phyloP scores from a whole-genome alignment of 257 asterid genomes.

The Scutellaria barbata region DNA sequence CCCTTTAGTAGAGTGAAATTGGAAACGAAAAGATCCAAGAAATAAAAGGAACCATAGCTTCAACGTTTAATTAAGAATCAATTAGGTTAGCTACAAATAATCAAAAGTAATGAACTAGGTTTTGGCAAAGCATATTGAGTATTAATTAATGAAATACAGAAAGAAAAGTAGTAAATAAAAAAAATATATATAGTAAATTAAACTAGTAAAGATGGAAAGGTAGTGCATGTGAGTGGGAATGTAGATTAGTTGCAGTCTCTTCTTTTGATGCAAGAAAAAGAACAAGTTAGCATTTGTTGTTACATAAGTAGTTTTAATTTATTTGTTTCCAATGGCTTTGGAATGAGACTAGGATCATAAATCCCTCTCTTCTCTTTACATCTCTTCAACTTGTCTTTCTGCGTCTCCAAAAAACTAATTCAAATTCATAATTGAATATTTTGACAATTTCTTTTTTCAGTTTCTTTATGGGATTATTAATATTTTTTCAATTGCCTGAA shows the following conservation, averaged over 20 bases:
- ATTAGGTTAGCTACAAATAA: conserved; percentile 11
- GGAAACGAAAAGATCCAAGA: too few relatives aligned
- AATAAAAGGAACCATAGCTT: too few relatives aligned
- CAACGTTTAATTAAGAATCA: too few relatives aligned
- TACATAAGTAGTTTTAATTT: conserved; percentile 12
- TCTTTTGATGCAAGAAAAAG: conserved; percentile 59
- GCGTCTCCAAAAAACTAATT: too few relatives aligned
- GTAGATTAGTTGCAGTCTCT: conserved; percentile 42
- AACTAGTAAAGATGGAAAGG: background rate
- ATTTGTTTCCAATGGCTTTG: conserved; percentile 53
- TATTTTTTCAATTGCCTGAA: too few relatives aligned
- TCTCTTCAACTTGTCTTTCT: conserved; percentile 20
- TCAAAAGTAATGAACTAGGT: conserved; percentile 25
- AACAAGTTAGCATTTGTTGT: conserved; percentile 60
- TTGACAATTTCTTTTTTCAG: too few relatives aligned
- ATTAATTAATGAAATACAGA: background rate
- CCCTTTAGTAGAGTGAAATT: too few relatives aligned
- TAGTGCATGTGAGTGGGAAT: conserved; percentile 65
- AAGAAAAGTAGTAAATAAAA: background rate
- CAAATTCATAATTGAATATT: too few relatives aligned
- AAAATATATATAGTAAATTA: conserved; percentile 6
- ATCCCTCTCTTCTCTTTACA: background rate
- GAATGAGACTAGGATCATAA: conserved; percentile 52
- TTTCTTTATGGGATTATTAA: too few relatives aligned
- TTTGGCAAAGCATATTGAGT: conserved; percentile 25